Evolutionary conservation across 2,329 filamentous ascomycete species (phyloP), one percentile per base, ranked within the genome.

Genomic region (Apiospora koreana): DNA sequence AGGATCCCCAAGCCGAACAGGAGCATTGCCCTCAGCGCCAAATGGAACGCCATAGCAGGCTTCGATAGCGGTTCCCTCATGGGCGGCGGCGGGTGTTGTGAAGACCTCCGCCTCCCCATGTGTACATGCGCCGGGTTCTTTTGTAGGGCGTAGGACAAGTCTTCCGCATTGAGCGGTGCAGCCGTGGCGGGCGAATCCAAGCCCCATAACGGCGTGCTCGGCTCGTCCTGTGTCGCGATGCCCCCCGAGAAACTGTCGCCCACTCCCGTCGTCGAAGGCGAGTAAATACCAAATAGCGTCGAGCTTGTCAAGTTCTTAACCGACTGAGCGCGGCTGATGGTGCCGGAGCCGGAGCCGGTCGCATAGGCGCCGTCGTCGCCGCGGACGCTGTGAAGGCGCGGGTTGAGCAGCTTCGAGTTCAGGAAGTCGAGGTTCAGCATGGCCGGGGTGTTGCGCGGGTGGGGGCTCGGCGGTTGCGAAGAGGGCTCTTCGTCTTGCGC

Each of bases 201-300:
- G 31, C 92, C 93, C 91, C 92, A 96, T 2, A 43, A 43, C 41
- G 94, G 94, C 14, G 92, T 94, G 69, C 86, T 84, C 72, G 91
- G 90, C 73, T 89, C 89, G 71, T 77, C 74, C 58, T 82, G 48
- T n/a, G 67, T 50, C 23, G 43, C 38, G 6, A 50, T 28, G 31
- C 45, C 31, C 25, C 65, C 79, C 43, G 21, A 46, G 21, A 46
- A 54, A 21, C 38, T 75, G 73, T 16, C 66, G 71, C 21, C 77
- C 77, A 43, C 69, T 62, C 68, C 79, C 70, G 88, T 87, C 42
- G 87, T 86, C 0, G 89, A 88, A 8, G 90, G 90, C 14, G 91
- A 91, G 84, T 97, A 99, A 77, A 99, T 99, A 69, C 96, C 95
- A 75, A 92, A 93, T 6, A 99, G 88, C 0, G 96, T 97, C 2